Conservation (phyloP, 2,329 filamentous ascomycete genomes). For the Colletotrichum australisinense region DNA sequence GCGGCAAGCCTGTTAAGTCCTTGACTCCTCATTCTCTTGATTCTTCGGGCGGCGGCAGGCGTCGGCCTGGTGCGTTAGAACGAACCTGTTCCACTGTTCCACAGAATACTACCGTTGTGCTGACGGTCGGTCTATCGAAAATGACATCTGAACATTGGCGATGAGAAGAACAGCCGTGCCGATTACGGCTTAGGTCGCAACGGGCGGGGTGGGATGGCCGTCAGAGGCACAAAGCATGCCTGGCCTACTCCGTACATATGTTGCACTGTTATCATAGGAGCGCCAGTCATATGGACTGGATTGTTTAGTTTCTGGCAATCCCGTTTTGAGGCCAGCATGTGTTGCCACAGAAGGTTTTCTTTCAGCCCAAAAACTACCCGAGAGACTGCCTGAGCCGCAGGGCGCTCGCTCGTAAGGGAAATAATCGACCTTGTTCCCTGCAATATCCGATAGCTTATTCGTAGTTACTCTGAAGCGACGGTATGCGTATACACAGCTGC, state of each 20-base stretch:
- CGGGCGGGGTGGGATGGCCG: background rate
- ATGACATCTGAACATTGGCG: conserved; percentile 16
- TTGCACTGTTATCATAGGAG: conserved; percentile 4
- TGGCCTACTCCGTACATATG: background rate
- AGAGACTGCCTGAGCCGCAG: background rate
- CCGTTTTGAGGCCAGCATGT: background rate
- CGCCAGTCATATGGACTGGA: background rate
- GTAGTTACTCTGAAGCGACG: background rate
- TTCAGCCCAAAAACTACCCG: background rate
- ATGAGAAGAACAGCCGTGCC: background rate
- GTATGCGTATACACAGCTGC: background rate
- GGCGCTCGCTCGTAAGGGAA: background rate
- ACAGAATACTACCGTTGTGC: conserved; percentile 10
- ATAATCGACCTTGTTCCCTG: background rate
- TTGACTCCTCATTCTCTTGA: background rate
- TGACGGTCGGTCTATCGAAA: conserved; percentile 1
- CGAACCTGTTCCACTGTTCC: background rate
- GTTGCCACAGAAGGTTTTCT: background rate
- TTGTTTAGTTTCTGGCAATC: background rate
- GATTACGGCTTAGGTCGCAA: conserved; percentile 15
- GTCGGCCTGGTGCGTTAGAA: background rate
- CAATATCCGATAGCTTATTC: background rate
- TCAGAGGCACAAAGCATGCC: background rate
- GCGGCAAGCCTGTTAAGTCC: background rate
- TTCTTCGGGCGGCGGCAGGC: background rate